phyloP scores from a whole-genome alignment of 2,329 filamentous ascomycete species.

The Gaeumannomyces tritici region DNA sequence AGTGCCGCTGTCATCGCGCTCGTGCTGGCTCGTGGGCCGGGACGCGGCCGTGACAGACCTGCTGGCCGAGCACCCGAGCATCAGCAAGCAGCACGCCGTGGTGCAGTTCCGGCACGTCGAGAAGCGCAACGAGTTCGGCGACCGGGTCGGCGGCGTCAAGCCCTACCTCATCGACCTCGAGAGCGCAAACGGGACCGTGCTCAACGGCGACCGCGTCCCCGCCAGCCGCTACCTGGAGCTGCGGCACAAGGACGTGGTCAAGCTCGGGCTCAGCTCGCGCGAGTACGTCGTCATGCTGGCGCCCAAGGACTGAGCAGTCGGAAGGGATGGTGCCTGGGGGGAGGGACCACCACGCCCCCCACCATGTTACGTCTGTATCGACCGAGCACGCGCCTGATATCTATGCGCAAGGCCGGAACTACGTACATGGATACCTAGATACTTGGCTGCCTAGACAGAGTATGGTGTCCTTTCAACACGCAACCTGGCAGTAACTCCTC shows the following conservation, averaged over 20 bases:
- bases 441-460: background rate
- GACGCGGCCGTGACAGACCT: slow-evolving; percentile 76
- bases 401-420: background rate
- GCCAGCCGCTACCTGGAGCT: slow-evolving; percentile 77
- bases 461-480: background rate
- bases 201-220: slow-evolving; percentile 70
- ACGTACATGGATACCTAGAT: background rate
- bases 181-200: slow-evolving; percentile 77
- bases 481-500: background rate
- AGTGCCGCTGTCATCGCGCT: slow-evolving; percentile 63
- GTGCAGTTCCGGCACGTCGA: slow-evolving; percentile 85
- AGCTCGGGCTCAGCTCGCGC: slow-evolving; percentile 77
- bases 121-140: slow-evolving; percentile 77
- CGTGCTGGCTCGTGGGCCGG: slow-evolving; percentile 84
- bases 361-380: background rate
- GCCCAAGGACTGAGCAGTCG: slow-evolving; percentile 27
- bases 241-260: slow-evolving; percentile 77
- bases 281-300: slow-evolving; percentile 94
- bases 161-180: slow-evolving; percentile 92
- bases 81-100: slow-evolving; percentile 92
- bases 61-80: slow-evolving; percentile 77
- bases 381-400: background rate
- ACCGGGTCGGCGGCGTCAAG: slow-evolving; percentile 67
- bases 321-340: background rate
- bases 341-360: too few species aligned